Evolutionary conservation across 2,329 filamentous ascomycete genomes (phyloP).

Genomic region (Fusarium duplospermum): DNA sequence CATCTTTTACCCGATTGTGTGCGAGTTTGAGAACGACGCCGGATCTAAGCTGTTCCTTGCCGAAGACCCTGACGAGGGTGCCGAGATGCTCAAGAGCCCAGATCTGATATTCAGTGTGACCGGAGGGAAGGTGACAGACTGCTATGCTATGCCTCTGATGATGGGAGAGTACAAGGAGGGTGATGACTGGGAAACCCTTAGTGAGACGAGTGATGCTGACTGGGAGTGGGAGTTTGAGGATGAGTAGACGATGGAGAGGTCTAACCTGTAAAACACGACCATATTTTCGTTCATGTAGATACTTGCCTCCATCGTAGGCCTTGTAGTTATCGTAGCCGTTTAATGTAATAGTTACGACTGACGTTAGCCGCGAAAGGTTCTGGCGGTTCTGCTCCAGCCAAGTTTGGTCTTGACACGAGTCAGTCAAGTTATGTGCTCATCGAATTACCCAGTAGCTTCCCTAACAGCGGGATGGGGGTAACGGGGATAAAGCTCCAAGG

Average conservation of each 20-base stretch:
- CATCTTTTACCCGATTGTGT: constrained; percentile 46
- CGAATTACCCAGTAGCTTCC: background rate
- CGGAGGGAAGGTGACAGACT: background rate
- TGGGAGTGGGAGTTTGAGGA: background rate
- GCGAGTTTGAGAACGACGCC: constrained; percentile 40
- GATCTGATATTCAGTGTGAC: constrained; percentile 11
- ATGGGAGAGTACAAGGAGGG: background rate
- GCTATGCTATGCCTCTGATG: background rate
- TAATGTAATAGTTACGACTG: background rate
- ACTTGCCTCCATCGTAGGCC: background rate
- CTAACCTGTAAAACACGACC: background rate
- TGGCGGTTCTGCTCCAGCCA: background rate
- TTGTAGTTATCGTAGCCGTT: background rate
- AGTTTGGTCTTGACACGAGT: background rate
- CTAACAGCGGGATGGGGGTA: background rate
- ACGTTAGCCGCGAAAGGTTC: background rate
- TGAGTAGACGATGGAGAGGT: background rate
- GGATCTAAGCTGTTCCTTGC: constrained; percentile 45
- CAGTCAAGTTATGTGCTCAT: background rate
- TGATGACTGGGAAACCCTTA: background rate
- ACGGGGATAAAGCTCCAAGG: background rate
- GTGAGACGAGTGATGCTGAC: background rate
- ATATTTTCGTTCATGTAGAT: background rate
- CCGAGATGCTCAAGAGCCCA: constrained; percentile 36
- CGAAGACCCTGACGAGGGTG: constrained; percentile 38